Conservation (phyloP, 2,329 filamentous ascomycete genomes). For the Cordyceps sp. region DNA sequence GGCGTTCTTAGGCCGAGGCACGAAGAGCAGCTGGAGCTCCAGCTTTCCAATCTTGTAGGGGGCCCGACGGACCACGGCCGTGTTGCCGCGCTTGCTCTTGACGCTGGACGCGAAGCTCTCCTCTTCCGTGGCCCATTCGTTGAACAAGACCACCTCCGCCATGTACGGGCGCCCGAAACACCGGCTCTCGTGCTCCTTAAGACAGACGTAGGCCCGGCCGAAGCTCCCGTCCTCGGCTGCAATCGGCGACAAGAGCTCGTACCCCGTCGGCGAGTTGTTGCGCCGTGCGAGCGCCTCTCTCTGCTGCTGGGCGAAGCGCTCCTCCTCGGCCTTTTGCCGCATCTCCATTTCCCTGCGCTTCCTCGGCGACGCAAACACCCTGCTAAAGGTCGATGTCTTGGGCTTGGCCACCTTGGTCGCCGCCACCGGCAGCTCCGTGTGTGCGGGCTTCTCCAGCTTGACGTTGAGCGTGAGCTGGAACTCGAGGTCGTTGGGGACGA, state of each 20-base stretch:
- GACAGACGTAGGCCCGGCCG: slow-evolving; percentile 78
- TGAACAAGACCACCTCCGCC: slow-evolving; percentile 88
- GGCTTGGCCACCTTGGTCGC: slow-evolving; percentile 42
- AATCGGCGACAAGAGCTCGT: slow-evolving; percentile 73
- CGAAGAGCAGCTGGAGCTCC: slow-evolving; percentile 84
- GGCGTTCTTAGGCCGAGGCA: slow-evolving; percentile 75
- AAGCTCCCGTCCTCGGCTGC: slow-evolving; percentile 89
- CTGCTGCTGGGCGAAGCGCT: slow-evolving; percentile 48
- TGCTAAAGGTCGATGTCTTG: slow-evolving; percentile 80
- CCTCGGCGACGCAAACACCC: slow-evolving; percentile 85
- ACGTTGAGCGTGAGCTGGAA: slow-evolving; percentile 96
- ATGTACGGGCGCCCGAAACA: slow-evolving; percentile 80
- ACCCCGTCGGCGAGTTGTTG: slow-evolving; percentile 52
- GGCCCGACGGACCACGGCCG: slow-evolving; percentile 58
- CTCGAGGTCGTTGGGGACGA: slow-evolving; percentile 94
- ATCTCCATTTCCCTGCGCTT: slow-evolving; percentile 91
- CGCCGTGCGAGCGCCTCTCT: slow-evolving; percentile 48
- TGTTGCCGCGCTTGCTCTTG: slow-evolving; percentile 76
- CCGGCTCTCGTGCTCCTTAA: slow-evolving; percentile 78
- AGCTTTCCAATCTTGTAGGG: slow-evolving; percentile 96
- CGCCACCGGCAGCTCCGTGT: slow-evolving; percentile 38
- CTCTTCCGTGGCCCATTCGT: slow-evolving; percentile 93
- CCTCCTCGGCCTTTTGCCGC: slow-evolving; percentile 67
- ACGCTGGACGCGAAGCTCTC: slow-evolving; percentile 64
- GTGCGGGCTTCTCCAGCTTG: slow-evolving; percentile 70